These are phyloP conservation scores for Thamnidium elegans DNA, from an alignment of 192 early-diverging fungal genomes.

Conservation along the genomic window DNA sequence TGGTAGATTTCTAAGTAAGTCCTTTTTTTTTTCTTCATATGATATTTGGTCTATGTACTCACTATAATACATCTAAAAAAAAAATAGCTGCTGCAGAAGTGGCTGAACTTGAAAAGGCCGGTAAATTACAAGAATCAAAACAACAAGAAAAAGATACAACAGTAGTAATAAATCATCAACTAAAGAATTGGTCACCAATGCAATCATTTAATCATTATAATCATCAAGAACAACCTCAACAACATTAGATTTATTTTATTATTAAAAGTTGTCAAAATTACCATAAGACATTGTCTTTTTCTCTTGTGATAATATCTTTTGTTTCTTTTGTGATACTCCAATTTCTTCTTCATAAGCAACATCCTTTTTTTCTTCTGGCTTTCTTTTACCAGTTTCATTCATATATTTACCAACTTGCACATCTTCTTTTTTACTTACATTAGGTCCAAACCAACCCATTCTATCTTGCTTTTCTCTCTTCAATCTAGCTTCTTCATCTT, in stretches of 20 bases:
- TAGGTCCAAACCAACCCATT: conserved; percentile 74
- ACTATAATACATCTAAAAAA: not conserved
- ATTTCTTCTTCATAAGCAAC: not conserved
- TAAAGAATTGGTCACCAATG: not conserved
- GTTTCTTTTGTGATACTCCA: conserved; percentile 36
- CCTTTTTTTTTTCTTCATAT: not conserved
- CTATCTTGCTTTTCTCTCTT: conserved; percentile 57
- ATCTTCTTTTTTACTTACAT: conserved; percentile 32
- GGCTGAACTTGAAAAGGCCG: conserved; percentile 51
- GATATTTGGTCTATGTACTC: no score
- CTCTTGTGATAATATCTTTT: conserved; percentile 6
- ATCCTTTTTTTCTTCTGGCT: conserved; percentile 13
- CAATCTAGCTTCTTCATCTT: conserved; percentile 39
- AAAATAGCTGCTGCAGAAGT: conserved; percentile 65
- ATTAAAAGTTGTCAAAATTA: conserved; percentile 39
- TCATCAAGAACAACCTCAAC: not conserved
- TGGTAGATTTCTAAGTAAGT: conserved; percentile 82
- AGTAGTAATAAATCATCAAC: not conserved
- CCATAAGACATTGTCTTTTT: conserved; percentile 31
- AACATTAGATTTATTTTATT: conserved; percentile 2
- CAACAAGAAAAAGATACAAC: not conserved
- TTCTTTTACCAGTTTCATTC: conserved; percentile 21
- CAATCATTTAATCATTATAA: conserved; percentile 1
- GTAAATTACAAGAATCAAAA: conserved; percentile 13
- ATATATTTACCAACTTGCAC: conserved; percentile 68